Evolutionary conservation across 306 rosid genomes (phyloP), one percentile per base, ranked within the genome.

Genomic region (Sphenostylis stenocarpa): DNA sequence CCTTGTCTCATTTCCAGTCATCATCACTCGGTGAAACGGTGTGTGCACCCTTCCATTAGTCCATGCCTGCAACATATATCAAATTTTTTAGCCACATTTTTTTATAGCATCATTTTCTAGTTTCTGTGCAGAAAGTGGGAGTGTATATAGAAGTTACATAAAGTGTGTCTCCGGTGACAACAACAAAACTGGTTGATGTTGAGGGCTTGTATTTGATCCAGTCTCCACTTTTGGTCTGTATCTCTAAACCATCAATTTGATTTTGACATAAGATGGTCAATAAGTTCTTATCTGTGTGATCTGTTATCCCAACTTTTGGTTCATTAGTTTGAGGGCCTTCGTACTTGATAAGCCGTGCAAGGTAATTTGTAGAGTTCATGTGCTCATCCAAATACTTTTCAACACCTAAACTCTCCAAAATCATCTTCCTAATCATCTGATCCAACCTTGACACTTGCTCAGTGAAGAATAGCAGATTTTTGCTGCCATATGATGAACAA

Each of bases 381-480:
- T 88, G 96, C 51, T 90, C 93, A 7, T 86, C 91, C 67, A 88
- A 28, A 77, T 84, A 87, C n/a, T 87, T 87, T 67, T 87, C 91
- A n/a, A 88, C 64, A 1, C 88, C 91, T 73, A 90, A 84, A 47
- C 91, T 86, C 83, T 87, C 93, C 81, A 90, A 29, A 67, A 80
- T 33, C 91, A 90, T 85, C 86, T 72, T 85, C 77, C 93, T 78
- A 11, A 88, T 70, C 0, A 87, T 84, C 28, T 73, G 72, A 67
- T 90, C 96, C 49, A 90, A 57, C 43, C 56, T 77, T 1, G 87
- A 62, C 45, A 88, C 39, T 66, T 87, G 76, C 66, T 85, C 69
- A 0, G 83, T 28, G 77, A 71, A 87, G 7, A 82, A 73, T 49
- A 82, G 83, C 9, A 91, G 55, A 12, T 76, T 47, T 65, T 87